These are phyloP conservation scores for Physcomitrium patens DNA, from an alignment of 225 moss, liverwort and hornwort genomes.

Conservation along the genomic window DNA sequence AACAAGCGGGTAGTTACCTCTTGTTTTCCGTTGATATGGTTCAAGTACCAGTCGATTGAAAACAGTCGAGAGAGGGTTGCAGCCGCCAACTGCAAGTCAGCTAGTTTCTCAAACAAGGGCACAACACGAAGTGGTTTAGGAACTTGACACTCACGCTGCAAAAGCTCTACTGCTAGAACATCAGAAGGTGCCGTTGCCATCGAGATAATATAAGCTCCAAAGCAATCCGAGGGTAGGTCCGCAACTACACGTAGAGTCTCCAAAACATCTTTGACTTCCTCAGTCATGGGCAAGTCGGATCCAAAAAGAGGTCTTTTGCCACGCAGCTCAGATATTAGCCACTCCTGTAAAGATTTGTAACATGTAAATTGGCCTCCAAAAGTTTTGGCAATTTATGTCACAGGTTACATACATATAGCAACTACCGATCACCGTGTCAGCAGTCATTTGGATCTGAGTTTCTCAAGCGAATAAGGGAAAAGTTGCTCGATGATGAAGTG, in stretches of 20 bases:
- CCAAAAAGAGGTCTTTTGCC: conserved; percentile 77
- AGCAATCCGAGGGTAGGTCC: conserved; percentile 70
- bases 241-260: conserved; percentile 74
- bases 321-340: conserved; percentile 70
- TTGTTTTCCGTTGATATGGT: conserved; percentile 72
- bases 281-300: conserved; percentile 68
- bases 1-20: conserved; percentile 42
- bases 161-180: conserved; percentile 75
- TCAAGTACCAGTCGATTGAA: conserved; percentile 75
- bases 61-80: conserved; percentile 68
- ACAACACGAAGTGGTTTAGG: conserved; percentile 69
- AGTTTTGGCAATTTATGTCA: background rate
- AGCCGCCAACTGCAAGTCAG: conserved; percentile 67
- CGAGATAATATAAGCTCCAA: conserved; percentile 84
- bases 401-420: background rate
- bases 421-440: background rate
- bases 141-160: conserved; percentile 80
- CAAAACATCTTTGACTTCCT: conserved; percentile 75
- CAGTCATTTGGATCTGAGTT: background rate
- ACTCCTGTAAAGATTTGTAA: conserved; percentile 40
- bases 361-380: background rate
- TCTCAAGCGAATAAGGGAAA: background rate
- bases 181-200: conserved; percentile 76
- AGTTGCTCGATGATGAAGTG: background rate
- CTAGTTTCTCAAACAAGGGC: conserved; percentile 74